Evolutionary conservation across 192 early-diverging fungal genomes (phyloP).

Genomic region (Chytriomyces hyalinus): DNA sequence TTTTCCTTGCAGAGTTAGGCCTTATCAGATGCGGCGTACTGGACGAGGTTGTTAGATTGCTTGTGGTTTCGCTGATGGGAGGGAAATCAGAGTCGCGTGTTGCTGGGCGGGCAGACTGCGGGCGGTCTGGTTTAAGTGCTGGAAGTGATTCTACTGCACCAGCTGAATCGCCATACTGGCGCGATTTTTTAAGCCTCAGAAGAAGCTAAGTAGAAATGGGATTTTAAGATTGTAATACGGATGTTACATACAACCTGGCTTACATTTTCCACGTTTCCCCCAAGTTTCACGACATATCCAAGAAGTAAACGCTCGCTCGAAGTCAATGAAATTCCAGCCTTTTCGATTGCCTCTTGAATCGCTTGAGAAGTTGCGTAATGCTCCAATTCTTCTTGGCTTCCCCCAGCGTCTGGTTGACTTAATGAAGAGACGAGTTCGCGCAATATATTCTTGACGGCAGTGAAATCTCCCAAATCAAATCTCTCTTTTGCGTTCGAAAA

Average conservation of each 20-base stretch:
- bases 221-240: background rate
- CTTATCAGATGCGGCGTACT: background rate
- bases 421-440: conserved; percentile 19
- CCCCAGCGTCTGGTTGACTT: background rate
- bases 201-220: background rate
- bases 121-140: conserved; percentile 32
- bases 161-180: background rate
- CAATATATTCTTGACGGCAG: background rate
- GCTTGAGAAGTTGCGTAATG: conserved; percentile 16
- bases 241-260: background rate
- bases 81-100: conserved; percentile 53
- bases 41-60: background rate
- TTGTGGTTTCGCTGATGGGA: conserved; percentile 45
- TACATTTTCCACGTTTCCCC: conserved; percentile 31
- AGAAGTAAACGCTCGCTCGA: conserved; percentile 22
- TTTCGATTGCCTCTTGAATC: conserved; percentile 31
- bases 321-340: conserved; percentile 25
- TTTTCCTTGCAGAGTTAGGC: conserved; percentile 15
- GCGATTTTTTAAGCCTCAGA: background rate
- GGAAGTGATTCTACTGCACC: background rate
- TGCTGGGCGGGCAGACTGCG: conserved; percentile 54
- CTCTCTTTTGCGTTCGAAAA: conserved; percentile 5
- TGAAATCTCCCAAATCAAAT: conserved; percentile 28
- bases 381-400: background rate
- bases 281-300: conserved; percentile 30